These are phyloP conservation scores for Xerocomus amazonicus DNA, from an alignment of 1,284 basidiomycete species.

Conservation along the genomic window DNA sequence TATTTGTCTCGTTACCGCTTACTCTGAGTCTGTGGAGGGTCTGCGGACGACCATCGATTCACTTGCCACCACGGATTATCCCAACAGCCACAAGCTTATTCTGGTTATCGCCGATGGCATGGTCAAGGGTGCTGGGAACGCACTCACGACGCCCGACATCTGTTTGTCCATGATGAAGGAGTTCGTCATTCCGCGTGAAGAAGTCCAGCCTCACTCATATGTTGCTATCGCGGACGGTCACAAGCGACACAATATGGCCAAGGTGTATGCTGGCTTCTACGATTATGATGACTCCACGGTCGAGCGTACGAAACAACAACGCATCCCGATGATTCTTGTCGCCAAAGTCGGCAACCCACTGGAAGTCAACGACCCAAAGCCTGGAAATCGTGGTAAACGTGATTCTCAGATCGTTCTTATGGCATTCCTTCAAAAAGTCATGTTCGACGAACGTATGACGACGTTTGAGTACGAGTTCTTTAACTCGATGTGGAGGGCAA, in stretches of 20 bases:
- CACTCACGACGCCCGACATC: constrained; percentile 90
- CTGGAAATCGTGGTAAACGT: constrained; percentile 98
- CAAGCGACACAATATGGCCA: constrained; percentile 99
- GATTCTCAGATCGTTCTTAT: constrained; percentile 98
- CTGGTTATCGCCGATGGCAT: constrained; percentile 97
- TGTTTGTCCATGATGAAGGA: constrained; percentile 98
- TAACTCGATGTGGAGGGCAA: constrained; percentile 93
- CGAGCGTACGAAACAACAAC: constrained; percentile 93
- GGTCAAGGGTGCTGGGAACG: constrained; percentile 93
- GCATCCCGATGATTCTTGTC: constrained; percentile 92
- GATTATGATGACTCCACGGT: constrained; percentile 91
- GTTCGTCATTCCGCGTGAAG: constrained; percentile 75
- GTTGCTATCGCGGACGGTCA: constrained; percentile 98
- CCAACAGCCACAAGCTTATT: constrained; percentile 96
- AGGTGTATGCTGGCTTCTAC: constrained; percentile 98
- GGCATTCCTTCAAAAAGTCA: constrained; percentile 97
- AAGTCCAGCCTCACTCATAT: constrained; percentile 95
- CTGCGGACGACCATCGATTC: constrained; percentile 96
- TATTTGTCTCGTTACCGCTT: constrained; percentile 96
- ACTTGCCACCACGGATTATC: constrained; percentile 96
- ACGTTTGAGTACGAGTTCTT: constrained; percentile 99
- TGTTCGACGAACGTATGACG: constrained; percentile 99
- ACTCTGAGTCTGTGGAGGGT: constrained; percentile 97
- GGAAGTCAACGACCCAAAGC: constrained; percentile 86
- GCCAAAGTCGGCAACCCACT: constrained; percentile 93